Evolutionary conservation across 257 asterid species (phyloP).

Genomic region (Ilex asprella): DNA sequence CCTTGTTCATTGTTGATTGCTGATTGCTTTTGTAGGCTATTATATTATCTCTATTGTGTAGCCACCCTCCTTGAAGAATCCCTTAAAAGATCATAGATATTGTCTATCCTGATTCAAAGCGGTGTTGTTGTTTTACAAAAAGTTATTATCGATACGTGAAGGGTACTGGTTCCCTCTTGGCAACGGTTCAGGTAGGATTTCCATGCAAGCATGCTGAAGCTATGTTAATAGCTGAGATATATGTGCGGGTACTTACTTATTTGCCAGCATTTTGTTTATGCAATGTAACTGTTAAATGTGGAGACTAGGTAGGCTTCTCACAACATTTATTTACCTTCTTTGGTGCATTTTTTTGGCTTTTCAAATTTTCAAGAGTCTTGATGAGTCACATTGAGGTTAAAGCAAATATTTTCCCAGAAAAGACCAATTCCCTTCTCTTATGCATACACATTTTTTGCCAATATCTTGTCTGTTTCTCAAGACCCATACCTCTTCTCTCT

Average conservation of each 20-base stretch:
- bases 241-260: background rate
- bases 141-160: conserved; percentile 88
- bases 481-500: too few relatives aligned
- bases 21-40: conserved; percentile 2
- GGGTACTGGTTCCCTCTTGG: conserved; percentile 94
- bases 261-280: too few relatives aligned
- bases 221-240: conserved; percentile 3
- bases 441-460: too few relatives aligned
- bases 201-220: conserved; percentile 2
- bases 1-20: conserved; percentile 21
- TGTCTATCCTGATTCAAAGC: conserved; percentile 83
- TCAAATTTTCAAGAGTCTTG: too few relatives aligned
- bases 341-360: too few relatives aligned
- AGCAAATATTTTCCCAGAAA: too few relatives aligned
- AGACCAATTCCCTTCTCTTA: too few relatives aligned
- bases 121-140: conserved; percentile 93
- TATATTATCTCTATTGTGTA: conserved; percentile 13
- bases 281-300: too few relatives aligned
- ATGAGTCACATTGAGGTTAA: too few relatives aligned
- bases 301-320: too few relatives aligned
- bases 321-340: too few relatives aligned
- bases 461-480: too few relatives aligned
- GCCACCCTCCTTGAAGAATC: conserved; percentile 6
- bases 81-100: conserved; percentile 50
- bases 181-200: conserved; percentile 55